Conservation (phyloP, 108 stramenopile genomes). For the Discostella stelligeroides region DNA sequence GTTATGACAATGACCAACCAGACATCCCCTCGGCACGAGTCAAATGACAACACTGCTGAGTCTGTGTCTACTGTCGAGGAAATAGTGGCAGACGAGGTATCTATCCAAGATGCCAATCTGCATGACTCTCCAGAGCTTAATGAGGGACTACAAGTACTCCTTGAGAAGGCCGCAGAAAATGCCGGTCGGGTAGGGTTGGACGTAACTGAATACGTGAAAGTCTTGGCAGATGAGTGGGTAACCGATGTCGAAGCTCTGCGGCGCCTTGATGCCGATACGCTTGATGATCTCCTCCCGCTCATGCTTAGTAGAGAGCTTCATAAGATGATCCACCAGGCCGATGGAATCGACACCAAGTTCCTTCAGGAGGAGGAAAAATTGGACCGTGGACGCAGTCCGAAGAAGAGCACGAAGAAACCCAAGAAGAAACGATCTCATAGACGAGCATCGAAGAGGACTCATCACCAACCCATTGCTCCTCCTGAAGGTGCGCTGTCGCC, state of each 20-base stretch:
- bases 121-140: not conserved
- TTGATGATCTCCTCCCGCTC: conserved; percentile 44
- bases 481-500: conserved; percentile 11
- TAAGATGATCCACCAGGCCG: conserved; percentile 37
- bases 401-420: conserved; percentile 30
- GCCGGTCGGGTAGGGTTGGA: conserved; percentile 45
- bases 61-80: conserved; percentile 13
- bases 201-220: conserved; percentile 29
- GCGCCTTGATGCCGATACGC: conserved; percentile 40
- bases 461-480: conserved; percentile 1
- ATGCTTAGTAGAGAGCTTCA: conserved; percentile 50
- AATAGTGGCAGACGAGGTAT: not conserved
- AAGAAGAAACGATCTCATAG: conserved; percentile 34
- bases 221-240: conserved; percentile 53
- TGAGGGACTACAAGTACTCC: conserved; percentile 33
- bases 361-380: conserved; percentile 22
- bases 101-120: conserved; percentile 5
- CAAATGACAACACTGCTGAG: not conserved
- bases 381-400: conserved; percentile 9
- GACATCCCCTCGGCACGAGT: not conserved
- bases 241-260: conserved; percentile 51
- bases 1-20: not conserved
- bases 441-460: not conserved
- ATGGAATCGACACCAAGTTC: conserved; percentile 45
- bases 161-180: conserved; percentile 52